Base-by-base conservation (phyloP, 257 asterid genomes). In the Fraxinus quadrangulata region DNA sequence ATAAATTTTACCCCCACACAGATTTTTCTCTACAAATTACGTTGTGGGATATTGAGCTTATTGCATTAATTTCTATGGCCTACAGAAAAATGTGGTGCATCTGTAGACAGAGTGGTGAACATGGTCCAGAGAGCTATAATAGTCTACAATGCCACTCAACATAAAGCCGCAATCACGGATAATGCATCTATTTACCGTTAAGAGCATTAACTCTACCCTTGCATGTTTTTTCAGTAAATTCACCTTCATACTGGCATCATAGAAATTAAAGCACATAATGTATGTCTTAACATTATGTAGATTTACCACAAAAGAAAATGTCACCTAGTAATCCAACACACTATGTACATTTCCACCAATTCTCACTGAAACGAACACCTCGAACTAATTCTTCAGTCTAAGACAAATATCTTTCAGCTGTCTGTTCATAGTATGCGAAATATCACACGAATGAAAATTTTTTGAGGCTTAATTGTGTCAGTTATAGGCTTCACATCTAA, bases 351-450 rank as follows among this genome's bases (percentile, higher is more conserved):
- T n/a, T 59, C 67, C 30, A 59, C 67, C 67, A 59, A 59, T 59
- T n/a, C 24, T 59, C 56, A 21, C 67, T 21, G 67, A 59, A 21
- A 59, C 9, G 67, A 59, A 59, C 67, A 59, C 1, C 30, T 59
- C 30, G 21, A 21, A 59, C 67, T 59, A 19, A 6, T 21, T 59
- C 67, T 59, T 1, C 66, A 56, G 28, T 54, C 63, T 56, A 59
- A 59, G 67, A 59, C 10, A 59, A 21, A 21, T 59, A 59, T 59
- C 67, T 59, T 59, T 59, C 67, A n/a, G 67, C 67, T n/a, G 67
- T 59, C 67, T n/a, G 28, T n/a, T n/a, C 4, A 21, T 10, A 21
- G 28, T 8, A 59, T 59, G 30, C 11, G 14, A 21, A 59, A 59
- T 14, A 59, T 21, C 28, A 59, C 30, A 21, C 10, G 28, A 56